Base-by-base conservation (phyloP, 306 rosid genomes). In the apple (Malus domestica) region DNA sequence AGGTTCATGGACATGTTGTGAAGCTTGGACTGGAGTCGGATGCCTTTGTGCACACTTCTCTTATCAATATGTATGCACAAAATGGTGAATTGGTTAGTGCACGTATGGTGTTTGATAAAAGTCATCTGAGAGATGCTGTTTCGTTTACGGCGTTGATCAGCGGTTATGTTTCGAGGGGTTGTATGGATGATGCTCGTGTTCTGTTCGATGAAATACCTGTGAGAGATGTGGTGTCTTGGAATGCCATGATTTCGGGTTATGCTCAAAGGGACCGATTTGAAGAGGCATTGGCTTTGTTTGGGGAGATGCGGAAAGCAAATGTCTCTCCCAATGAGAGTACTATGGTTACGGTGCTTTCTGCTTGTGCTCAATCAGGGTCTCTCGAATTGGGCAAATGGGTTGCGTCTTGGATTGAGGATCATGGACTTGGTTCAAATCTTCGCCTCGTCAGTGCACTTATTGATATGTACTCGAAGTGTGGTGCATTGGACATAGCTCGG, bases 221-320 rank as follows among this genome's bases (percentile, higher is more conserved):
- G 2, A 92, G 86, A 72, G 97, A 92, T 76, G 89, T 85, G 19
- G 98, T 92, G 52, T 80, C 90, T 1, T 91, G 98, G 97, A 94
- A 94, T 84, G 96, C 98, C 30, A 90, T 94, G 90, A 87, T 92
- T 83, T 79, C 97, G 0, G 98, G 90, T 25, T 90, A 87, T 35
- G 91, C 84, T 1, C 96, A 94, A 38, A 54, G 86, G 45, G 76
- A 71, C 52, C 85, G 80, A 19, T 83, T 84, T 80, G 83, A 87
- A 57, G 96, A 90, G 73, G 97, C 89, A 1, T 70, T 89, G 73
- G 80, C 25, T 4, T 80, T 91, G 73, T 94, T 91, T 67, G 18
- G 30, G 44, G 88, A 76, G 74, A 94, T 90, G 98, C 73, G 70
- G 80, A 76, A 76, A 55, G 84, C 70, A 42, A 74, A 84, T 72